These are phyloP conservation scores for Crithidia expoeki DNA, from an alignment of 208 protist genomes.

Conservation along the genomic window DNA sequence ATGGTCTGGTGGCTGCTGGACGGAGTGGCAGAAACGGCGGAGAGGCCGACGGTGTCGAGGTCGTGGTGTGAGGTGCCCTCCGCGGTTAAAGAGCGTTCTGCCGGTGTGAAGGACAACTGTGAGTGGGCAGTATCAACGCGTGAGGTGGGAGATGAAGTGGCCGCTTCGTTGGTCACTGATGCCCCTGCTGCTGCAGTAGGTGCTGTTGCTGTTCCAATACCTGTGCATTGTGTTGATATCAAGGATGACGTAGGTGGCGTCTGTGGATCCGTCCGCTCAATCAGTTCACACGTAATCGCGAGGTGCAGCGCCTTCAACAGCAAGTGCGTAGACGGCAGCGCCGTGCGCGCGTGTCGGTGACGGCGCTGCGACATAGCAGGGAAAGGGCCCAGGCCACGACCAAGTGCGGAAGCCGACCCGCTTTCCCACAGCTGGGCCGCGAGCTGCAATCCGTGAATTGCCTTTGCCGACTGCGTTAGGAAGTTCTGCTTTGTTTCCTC, in stretches of 20 bases:
- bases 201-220: neutral
- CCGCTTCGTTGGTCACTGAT: neutral
- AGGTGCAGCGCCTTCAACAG: conserved; percentile 81
- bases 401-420: conserved; percentile 43
- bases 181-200: conserved; percentile 5
- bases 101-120: neutral
- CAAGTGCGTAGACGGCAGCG: conserved; percentile 71
- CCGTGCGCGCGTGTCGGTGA: conserved; percentile 66
- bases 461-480: conserved; percentile 70
- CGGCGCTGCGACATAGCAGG: conserved; percentile 55
- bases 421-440: conserved; percentile 78
- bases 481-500: conserved; percentile 83
- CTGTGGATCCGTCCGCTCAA: conserved; percentile 27
- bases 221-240: neutral
- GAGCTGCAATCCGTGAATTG: conserved; percentile 79
- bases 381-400: conserved; percentile 73
- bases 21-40: conserved; percentile 10
- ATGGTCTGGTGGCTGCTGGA: conserved; percentile 13
- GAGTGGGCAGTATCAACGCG: conserved; percentile 5
- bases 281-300: conserved; percentile 55
- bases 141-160: neutral
- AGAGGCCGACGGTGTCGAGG: conserved; percentile 16
- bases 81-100: neutral
- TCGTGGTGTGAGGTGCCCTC: neutral
- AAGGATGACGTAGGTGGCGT: neutral